A percentile compares a stretch with the other conserved stretches of the same genome.
Evolutionary conservation across 441 rosid genomes (phyloP).

Genomic region (Eruca vesicaria): DNA sequence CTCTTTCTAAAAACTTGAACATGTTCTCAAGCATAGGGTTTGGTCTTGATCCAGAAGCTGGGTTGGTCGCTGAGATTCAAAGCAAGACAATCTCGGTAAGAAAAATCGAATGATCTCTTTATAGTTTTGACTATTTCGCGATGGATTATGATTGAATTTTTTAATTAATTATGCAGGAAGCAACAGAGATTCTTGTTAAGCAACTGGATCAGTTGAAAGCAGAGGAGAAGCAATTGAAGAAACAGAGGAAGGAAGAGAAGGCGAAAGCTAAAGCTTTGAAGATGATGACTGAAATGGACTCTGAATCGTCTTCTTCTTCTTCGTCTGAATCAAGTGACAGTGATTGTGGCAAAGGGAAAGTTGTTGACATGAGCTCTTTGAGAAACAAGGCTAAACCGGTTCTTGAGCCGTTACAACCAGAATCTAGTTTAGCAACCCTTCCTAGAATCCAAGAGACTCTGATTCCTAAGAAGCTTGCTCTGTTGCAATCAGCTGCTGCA

Average conservation of each 20-base stretch:
- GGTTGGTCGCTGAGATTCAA: conserved; percentile 37
- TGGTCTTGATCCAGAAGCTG: conserved; percentile 36
- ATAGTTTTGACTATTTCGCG: neutral
- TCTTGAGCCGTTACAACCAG: conserved; percentile 15
- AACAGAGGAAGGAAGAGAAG: conserved; percentile 48
- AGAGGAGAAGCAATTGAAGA: conserved; percentile 59
- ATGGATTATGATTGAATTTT: conserved; percentile 4
- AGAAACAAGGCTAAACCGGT: conserved; percentile 23
- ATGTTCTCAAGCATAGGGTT: conserved; percentile 41
- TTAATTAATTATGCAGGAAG: conserved; percentile 52
- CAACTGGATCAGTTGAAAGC: conserved; percentile 54
- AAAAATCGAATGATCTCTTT: neutral
- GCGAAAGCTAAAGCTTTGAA: conserved; percentile 41
- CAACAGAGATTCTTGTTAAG: conserved; percentile 47
- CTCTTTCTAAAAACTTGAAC: conserved; percentile 42
- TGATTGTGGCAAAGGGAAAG: conserved; percentile 45
- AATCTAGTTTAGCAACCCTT: conserved; percentile 11
- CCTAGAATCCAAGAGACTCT: conserved; percentile 3
- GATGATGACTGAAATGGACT: conserved; percentile 30
- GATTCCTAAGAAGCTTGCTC: conserved; percentile 21
- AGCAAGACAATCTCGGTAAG: conserved; percentile 18
- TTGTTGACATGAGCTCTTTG: conserved; percentile 42
- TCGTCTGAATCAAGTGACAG: conserved; percentile 54
- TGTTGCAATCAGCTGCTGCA: conserved; percentile 8
- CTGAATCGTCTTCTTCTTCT: conserved; percentile 40